A percentile compares a stretch with the other conserved stretches of the same genome.
Conservation (phyloP, 441 rosid species). For the Macaranga tanarius region DNA sequence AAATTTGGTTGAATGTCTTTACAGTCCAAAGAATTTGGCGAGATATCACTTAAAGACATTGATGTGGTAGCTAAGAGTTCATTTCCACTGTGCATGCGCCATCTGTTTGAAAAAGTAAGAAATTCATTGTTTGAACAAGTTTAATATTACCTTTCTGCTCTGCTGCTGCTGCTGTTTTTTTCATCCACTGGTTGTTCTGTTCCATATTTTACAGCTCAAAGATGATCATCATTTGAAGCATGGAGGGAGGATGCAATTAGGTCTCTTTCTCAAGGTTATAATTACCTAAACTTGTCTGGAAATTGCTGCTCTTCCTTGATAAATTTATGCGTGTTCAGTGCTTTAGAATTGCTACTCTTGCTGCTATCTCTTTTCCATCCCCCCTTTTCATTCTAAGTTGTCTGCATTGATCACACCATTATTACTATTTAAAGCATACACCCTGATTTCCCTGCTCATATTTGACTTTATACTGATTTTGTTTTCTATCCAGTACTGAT, state of each 20-base stretch:
- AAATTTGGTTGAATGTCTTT: constrained; percentile 25
- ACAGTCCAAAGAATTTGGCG: constrained; percentile 72
- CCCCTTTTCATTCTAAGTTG: neutral
- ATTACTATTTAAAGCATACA: neutral
- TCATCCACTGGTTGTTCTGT: neutral
- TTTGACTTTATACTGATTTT: neutral
- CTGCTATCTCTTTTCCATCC: neutral
- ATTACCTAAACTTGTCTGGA: constrained; percentile 16
- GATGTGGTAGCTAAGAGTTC: constrained; percentile 72
- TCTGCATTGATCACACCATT: neutral
- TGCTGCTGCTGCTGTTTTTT: neutral
- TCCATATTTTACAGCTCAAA: constrained; percentile 53
- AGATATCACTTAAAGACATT: constrained; percentile 78
- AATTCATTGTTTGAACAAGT: constrained; percentile 8
- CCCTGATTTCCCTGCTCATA: neutral
- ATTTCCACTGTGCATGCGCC: constrained; percentile 88
- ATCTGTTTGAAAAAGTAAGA: constrained; percentile 72
- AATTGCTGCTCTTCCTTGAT: neutral
- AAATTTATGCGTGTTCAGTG: neutral
- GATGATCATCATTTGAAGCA: constrained; percentile 97
- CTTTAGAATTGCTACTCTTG: neutral
- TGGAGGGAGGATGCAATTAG: constrained; percentile 97
- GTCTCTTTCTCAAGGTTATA: constrained; percentile 85
- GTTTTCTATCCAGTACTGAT: neutral
- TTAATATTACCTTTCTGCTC: constrained; percentile 9